Percentiles rank a stretch among this genome's conserved stretches.
Conservation (phyloP, 1,284 basidiomycete species). For the Abortiporus biennis region DNA sequence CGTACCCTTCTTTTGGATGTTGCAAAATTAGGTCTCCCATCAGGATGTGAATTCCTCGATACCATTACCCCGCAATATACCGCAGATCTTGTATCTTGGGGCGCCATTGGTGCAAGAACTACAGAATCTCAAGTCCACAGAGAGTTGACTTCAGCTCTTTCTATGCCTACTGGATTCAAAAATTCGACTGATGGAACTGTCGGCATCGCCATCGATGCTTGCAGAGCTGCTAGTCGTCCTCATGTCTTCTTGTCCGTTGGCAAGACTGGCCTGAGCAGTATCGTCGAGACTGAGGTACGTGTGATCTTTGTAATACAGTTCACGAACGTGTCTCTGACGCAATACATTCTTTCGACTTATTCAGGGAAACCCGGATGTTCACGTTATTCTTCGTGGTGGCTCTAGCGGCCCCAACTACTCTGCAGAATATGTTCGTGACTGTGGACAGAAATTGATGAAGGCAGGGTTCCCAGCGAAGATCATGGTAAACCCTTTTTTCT, state of each 20-base stretch:
- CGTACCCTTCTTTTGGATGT: slow-evolving; percentile 86
- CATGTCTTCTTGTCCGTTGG: slow-evolving; percentile 94
- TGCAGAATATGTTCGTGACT: slow-evolving; percentile 73
- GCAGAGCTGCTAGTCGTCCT: slow-evolving; percentile 78
- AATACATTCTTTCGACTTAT: not conserved
- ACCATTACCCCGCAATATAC: slow-evolving; percentile 92
- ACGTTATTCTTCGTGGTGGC: slow-evolving; percentile 88
- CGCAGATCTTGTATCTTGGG: slow-evolving; percentile 95
- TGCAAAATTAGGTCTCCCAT: slow-evolving; percentile 79
- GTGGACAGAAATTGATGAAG: slow-evolving; percentile 72
- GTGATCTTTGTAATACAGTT: slow-evolving; percentile 15
- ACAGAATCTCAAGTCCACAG: slow-evolving; percentile 98
- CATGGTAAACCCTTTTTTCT: slow-evolving; percentile 52
- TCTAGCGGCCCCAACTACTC: slow-evolving; percentile 83
- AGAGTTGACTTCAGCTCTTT: slow-evolving; percentile 78
- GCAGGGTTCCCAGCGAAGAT: slow-evolving; percentile 76
- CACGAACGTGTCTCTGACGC: not conserved
- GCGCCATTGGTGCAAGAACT: slow-evolving; percentile 93
- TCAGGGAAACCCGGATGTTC: slow-evolving; percentile 84
- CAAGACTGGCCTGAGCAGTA: slow-evolving; percentile 87
- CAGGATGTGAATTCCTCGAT: slow-evolving; percentile 87
- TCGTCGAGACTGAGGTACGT: slow-evolving; percentile 79
- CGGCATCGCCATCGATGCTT: slow-evolving; percentile 86
- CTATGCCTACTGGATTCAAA: slow-evolving; percentile 86
- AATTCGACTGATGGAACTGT: slow-evolving; percentile 75